Evolutionary conservation across 805 yeast species (phyloP).

Genomic region (Cyberlindnera mrakii): DNA sequence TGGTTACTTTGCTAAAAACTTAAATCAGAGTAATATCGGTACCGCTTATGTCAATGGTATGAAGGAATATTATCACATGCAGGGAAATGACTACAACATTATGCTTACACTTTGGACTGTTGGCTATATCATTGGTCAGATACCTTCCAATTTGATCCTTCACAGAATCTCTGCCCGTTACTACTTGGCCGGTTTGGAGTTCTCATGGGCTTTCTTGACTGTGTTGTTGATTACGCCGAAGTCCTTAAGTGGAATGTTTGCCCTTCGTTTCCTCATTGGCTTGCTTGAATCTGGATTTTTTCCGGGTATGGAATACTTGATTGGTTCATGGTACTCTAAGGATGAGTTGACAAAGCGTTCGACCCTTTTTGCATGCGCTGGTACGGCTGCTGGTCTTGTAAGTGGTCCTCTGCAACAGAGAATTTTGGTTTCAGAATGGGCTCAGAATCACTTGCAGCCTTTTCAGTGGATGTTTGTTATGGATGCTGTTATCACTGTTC

Average conservation of each 20-base stretch:
- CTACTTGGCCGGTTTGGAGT: constrained; percentile 38
- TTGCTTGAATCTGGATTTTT: constrained; percentile 41
- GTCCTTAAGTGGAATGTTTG: constrained; percentile 25
- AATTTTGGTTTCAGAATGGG: constrained; percentile 23
- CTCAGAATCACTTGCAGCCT: constrained; percentile 24
- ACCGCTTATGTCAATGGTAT: constrained; percentile 44
- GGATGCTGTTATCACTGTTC: constrained; percentile 36
- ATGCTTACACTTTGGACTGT: constrained; percentile 39
- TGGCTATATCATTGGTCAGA: constrained; percentile 45
- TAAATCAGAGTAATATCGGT: constrained; percentile 36
- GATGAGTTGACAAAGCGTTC: constrained; percentile 32
- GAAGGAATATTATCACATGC: constrained; percentile 37
- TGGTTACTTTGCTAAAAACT: constrained; percentile 41
- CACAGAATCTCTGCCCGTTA: constrained; percentile 38
- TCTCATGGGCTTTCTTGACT: constrained; percentile 38
- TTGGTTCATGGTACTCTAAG: constrained; percentile 32
- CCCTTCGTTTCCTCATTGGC: constrained; percentile 35
- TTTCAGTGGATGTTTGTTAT: constrained; percentile 43
- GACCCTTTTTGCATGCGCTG: constrained; percentile 28
- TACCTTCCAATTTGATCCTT: constrained; percentile 38
- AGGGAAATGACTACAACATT: constrained; percentile 37
- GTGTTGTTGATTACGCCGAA: constrained; percentile 27
- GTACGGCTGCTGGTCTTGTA: constrained; percentile 30
- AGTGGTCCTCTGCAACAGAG: constrained; percentile 34
- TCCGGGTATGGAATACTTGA: constrained; percentile 39